Evolutionary conservation across 176 grass and related monocot genomes (phyloP), one percentile per base, ranked within the genome.

Genomic region (Oryza rufipogon): DNA sequence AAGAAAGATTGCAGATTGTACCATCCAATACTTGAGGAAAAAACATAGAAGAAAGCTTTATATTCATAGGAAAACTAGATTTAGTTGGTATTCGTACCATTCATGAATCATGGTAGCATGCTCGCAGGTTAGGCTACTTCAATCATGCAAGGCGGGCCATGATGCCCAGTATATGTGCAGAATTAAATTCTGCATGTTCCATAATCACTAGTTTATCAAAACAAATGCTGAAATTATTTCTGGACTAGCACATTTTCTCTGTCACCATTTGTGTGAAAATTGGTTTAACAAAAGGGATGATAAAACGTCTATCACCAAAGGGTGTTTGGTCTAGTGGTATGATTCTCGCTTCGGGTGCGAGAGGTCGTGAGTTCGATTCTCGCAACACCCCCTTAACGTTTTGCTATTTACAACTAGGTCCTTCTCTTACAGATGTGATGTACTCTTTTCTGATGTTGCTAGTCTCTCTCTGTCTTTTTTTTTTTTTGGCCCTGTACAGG

Each of bases 271-370:
- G 39, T 41, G 7, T 7, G 7, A 41, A 0, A 41, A 41, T 8
- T 41, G 26, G 7, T 0, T 41, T 41, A 8, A 39, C 30, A 7
- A 39, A 0, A 1, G 39, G 1, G 7, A 41, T 41, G 1, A 41
- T 41, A 1, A 41, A 39, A 1, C 39, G 8, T 7, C 1, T 41
- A 17, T 56, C 52, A 7, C 7, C 1, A 20, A 0, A 61, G 94
- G 90, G 90, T 91, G 90, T 90, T 94, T 94, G 88, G 95, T 97
- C 95, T 91, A 92, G 95, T 92, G 92, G 92, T 97, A 92, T 94
- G 95, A 97, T 97, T 92, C 95, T 97, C 92, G 92, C 95, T 95
- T 97, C 89, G 92, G 84, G 87, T 93, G 90, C 80, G 90, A 92
- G 95, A 97, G 95, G 92, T 91, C 77, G 81, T 56, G 90, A 92